A percentile compares a stretch with the other conserved stretches of the same genome.
Conservation (phyloP, 306 rosid genomes). For the Cercis canadensis region DNA sequence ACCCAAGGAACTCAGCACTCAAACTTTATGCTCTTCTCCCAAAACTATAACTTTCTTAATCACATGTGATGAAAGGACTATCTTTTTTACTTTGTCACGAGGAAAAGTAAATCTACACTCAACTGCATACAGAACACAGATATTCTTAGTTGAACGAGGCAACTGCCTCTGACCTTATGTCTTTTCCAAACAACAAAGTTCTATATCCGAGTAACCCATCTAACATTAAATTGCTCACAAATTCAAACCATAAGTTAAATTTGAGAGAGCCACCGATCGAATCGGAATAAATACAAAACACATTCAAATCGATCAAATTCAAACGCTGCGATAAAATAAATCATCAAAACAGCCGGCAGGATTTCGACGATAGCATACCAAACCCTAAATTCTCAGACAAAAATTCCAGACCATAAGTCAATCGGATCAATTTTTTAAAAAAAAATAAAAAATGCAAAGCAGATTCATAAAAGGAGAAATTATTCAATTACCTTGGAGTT, state of each 20-base stretch:
- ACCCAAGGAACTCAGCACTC: no score
- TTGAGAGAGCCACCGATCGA: conserved; percentile 42
- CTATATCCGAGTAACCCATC: background rate
- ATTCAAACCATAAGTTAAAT: conserved; percentile 25
- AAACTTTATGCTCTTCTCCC: no score
- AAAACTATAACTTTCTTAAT: no score
- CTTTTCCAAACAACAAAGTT: conserved; percentile 23
- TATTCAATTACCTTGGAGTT: conserved; percentile 37
- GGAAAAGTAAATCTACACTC: conserved; percentile 4
- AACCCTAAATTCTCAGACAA: conserved; percentile 20
- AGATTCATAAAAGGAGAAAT: background rate
- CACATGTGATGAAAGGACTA: no score
- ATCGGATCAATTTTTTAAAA: no score
- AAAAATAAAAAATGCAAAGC: background rate
- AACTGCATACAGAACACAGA: conserved; percentile 11
- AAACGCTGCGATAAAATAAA: conserved; percentile 22
- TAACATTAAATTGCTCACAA: background rate
- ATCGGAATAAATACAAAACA: conserved; percentile 27
- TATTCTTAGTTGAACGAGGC: conserved; percentile 23
- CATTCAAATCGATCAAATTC: conserved; percentile 34
- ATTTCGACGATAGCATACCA: conserved; percentile 30
- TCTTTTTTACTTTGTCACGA: no score
- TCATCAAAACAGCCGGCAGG: conserved; percentile 6
- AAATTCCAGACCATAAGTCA: background rate
- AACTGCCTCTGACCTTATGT: background rate